Base-by-base conservation (phyloP, 805 yeast species). In the Cyberlindnera amylophila region DNA sequence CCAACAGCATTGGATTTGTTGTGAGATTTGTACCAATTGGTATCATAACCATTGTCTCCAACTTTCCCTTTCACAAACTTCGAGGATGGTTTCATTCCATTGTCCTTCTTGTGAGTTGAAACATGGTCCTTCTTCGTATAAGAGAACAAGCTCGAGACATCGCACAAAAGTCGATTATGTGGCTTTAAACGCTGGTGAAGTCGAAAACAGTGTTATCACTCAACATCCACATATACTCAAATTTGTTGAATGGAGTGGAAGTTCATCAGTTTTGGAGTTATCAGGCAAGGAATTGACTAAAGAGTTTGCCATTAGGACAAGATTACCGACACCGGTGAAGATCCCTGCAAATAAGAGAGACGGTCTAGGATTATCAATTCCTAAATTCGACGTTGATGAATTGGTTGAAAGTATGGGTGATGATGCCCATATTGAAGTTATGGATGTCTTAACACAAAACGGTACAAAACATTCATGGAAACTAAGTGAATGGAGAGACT, bases 401-500 rank as follows among this genome's bases (percentile, higher is more conserved):
- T 71, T 86, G 0, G 67, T 82, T 0, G 71, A 72, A 5, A 56
- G 69, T 11, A 72, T 87, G 21, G 96, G 96, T 0, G 74, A 64
- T 4, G 83, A 80, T 30, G 64, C 65, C 4, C 73, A 72, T 1
- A 74, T 89, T 1, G 95, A 86, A 42, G 96, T 89, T 2, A 86
- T 89, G 91, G 96, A 89, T 59, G 95, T 87, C 4, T 69, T 84
- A 17, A 81, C 95, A 0, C 96, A 89, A 54, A 82, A 82, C 42
- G 74, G 78, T 30, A 56, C 69, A 11, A 78, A 58, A 33, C 54
- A 55, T 13, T 52, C 48, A 21, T 88, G 96, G 96, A 70, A 74
- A 15, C 61, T 88, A 67, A 72, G 72, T 1, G 70, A 68, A 46
- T 89, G 96, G 96, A 65, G 79, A 41, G 81, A 83, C 29, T 89